Evolutionary conservation across 257 asterid species (phyloP), one percentile per base, ranked within the genome.

Genomic region (Solanum pimpinellifolium): DNA sequence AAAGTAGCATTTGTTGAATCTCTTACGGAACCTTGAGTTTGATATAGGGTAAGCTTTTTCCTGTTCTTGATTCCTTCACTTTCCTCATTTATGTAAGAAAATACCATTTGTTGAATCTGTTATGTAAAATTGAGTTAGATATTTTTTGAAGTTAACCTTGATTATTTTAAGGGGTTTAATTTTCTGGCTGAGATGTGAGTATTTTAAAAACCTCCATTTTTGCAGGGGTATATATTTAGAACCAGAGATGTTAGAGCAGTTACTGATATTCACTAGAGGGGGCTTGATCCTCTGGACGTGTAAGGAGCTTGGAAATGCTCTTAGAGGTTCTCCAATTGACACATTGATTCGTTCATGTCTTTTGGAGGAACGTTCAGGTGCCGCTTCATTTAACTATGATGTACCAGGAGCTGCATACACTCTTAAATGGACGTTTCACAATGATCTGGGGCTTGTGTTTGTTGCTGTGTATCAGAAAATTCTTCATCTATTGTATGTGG

Each of bases 211-310:
- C 39, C 65, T 27, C 8, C 27, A 29, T 80, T 23, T 80, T 80
- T 80, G 20, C 85, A 80, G 85, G 29, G 69, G 85, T 80, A 80
- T 78, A 78, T 80, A 80, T 80, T 80, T 80, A 49, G 85, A 49
- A 49, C 27, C 84, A 90, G 87, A 88, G 88, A 97, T 97, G 98
- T 93, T 96, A 88, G 99, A 97, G 90, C 99, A 96, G 90, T 89
- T 96, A 82, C 92, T 97, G 56, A 97, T 97, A 89, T 97, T 96
- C 85, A 96, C 99, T 12, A 92, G 99, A 90, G 99, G 98, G 77
- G 98, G 99, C 23, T 87, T 97, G 92, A 97, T 97, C 96, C 99
- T 97, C 91, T 97, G 99, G 99, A 94, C 98, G 8, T 97, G 95
- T 92, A 95, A 93, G 62, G 99, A 93, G 94, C 92, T 97, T 46